phyloP scores from a whole-genome alignment of 495 filamentous ascomycete genomes.

The Neurospora sp. region DNA sequence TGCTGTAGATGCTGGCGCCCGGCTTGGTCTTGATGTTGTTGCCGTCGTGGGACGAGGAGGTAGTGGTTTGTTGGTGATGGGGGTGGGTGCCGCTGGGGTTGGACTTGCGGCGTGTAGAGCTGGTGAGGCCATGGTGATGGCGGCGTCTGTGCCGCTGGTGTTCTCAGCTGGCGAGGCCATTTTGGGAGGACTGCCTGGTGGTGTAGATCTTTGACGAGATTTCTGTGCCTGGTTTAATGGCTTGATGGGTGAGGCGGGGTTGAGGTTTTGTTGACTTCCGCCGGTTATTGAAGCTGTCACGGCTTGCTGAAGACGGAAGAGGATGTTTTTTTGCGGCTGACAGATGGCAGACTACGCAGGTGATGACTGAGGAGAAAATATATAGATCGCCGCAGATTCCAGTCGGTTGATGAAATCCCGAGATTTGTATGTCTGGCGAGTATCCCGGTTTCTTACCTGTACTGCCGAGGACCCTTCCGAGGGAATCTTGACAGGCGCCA shows the following conservation, averaged over 20 bases:
- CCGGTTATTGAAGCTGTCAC: background rate
- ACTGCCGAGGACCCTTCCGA: background rate
- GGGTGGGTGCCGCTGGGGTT: background rate
- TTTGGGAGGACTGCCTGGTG: background rate
- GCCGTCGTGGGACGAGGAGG: background rate
- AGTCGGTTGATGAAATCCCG: background rate
- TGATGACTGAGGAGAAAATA: background rate
- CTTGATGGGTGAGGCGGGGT: background rate
- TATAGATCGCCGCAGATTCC: background rate
- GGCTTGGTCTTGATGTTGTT: background rate
- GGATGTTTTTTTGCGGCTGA: background rate
- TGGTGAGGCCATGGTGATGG: background rate
- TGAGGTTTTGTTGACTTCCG: background rate
- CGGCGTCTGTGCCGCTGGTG: background rate
- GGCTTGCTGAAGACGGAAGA: background rate
- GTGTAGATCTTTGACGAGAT: background rate
- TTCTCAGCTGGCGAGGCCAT: background rate
- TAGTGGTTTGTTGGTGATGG: background rate
- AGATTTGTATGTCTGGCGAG: background rate
- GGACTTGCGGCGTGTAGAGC: background rate
- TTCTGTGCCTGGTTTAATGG: background rate
- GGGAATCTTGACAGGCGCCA: background rate
- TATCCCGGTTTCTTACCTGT: background rate
- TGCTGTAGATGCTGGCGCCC: background rate
- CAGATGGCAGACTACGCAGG: background rate